A percentile compares a stretch with the other conserved stretches of the same genome.
These are phyloP conservation scores for Scutellaria minor DNA, from an alignment of 257 asterid species.

Conservation along the genomic window DNA sequence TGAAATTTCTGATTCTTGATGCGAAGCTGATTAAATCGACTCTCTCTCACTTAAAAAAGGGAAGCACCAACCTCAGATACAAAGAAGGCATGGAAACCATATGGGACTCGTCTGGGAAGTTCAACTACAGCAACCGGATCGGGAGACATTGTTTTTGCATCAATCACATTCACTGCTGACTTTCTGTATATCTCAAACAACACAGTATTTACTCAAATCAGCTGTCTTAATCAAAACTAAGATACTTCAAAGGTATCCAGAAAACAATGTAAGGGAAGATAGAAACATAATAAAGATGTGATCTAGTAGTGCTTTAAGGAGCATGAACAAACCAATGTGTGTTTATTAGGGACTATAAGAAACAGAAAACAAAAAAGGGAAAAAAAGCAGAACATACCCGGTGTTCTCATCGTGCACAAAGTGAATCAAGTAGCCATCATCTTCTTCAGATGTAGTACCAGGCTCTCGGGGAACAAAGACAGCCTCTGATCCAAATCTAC, in stretches of 20 bases:
- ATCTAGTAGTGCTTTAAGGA: neutral
- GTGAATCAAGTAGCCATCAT: conserved; percentile 96
- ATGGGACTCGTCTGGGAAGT: conserved; percentile 86
- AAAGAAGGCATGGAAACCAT: conserved; percentile 95
- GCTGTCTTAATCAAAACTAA: neutral
- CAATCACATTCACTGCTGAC: conserved; percentile 80
- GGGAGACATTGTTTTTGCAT: conserved; percentile 91
- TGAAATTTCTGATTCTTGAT: neutral
- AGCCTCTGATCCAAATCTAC: conserved; percentile 96
- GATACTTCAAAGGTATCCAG: conserved; percentile 1
- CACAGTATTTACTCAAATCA: neutral
- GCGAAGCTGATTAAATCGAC: neutral
- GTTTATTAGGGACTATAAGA: neutral
- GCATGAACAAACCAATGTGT: neutral
- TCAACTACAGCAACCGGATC: conserved; percentile 88
- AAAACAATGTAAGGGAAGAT: neutral
- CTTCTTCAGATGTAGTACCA: conserved; percentile 81
- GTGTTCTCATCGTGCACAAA: conserved; percentile 84
- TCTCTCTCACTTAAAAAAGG: neutral
- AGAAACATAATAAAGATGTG: neutral
- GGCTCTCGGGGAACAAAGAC: conserved; percentile 78
- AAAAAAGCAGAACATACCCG: conserved; percentile 56
- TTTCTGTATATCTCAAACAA: conserved; percentile 53
- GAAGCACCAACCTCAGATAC: conserved; percentile 72
- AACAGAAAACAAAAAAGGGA: neutral